Evolutionary conservation across 2,329 filamentous ascomycete species (phyloP).

Genomic region (Trichoderma cornu-damae): DNA sequence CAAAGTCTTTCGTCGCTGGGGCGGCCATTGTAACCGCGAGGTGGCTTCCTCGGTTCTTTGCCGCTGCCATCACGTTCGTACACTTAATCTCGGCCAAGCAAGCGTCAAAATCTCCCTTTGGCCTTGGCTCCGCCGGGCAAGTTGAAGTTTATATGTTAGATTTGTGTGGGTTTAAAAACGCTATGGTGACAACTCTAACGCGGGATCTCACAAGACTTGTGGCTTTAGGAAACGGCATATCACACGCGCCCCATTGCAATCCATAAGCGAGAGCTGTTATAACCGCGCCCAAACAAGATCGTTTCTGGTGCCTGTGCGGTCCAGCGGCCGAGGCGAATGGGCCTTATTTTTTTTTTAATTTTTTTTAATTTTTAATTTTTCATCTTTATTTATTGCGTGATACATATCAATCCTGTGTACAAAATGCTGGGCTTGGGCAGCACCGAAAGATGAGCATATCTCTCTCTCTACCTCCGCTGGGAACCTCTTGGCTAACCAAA

Average conservation of each 20-base stretch:
- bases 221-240: not conserved
- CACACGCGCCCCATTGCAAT: too few relatives aligned
- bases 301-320: not conserved
- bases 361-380: too few relatives aligned
- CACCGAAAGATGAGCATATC: too few relatives aligned
- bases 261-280: not conserved
- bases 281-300: not conserved
- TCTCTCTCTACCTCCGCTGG: too few relatives aligned
- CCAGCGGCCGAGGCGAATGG: not conserved
- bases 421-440: too few relatives aligned
- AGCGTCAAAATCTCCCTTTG: not conserved
- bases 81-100: not conserved
- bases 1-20: not conserved
- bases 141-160: not conserved
- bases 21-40: not conserved
- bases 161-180: not conserved
- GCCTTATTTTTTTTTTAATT: too few relatives aligned
- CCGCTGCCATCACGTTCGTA: not conserved
- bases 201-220: not conserved
- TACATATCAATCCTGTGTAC: too few relatives aligned
- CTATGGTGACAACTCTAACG: not conserved
- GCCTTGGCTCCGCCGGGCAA: not conserved
- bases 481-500: too few relatives aligned
- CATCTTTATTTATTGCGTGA: too few relatives aligned
- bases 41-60: slow-evolving; percentile 1